These are phyloP conservation scores for Boletus rufocinnamomeus DNA, from an alignment of 768 basidiomycete genomes.

Conservation along the genomic window DNA sequence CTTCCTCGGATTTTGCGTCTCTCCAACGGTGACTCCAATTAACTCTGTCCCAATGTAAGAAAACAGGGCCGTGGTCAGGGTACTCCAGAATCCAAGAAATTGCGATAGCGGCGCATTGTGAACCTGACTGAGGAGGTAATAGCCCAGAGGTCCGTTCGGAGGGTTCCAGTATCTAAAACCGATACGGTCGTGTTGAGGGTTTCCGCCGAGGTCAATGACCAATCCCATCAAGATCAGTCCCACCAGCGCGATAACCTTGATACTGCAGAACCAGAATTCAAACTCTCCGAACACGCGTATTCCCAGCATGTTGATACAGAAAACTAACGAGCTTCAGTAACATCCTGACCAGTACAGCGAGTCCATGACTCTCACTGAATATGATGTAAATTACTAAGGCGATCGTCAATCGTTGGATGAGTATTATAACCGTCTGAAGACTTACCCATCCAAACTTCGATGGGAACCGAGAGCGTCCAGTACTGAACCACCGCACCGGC, in stretches of 20 bases:
- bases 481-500: slow-evolving; percentile 55
- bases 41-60: slow-evolving; percentile 47
- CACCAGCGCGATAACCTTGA: slow-evolving; percentile 48
- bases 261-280: slow-evolving; percentile 55
- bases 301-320: slow-evolving; percentile 58
- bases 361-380: slow-evolving; percentile 44
- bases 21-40: slow-evolving; percentile 36
- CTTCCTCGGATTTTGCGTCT: slow-evolving; percentile 46
- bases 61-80: slow-evolving; percentile 30
- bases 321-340: slow-evolving; percentile 38
- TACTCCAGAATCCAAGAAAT: slow-evolving; percentile 38
- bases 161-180: slow-evolving; percentile 50
- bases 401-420: slow-evolving; percentile 6
- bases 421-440: neutral
- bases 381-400: slow-evolving; percentile 56
- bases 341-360: neutral
- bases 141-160: slow-evolving; percentile 22
- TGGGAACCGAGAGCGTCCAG: slow-evolving; percentile 48
- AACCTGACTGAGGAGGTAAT: slow-evolving; percentile 32
- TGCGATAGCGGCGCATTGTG: slow-evolving; percentile 37
- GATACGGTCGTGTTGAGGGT: slow-evolving; percentile 44
- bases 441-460: slow-evolving; percentile 59
- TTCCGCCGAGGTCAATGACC: slow-evolving; percentile 54
- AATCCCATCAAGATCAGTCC: slow-evolving; percentile 47
- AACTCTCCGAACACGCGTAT: slow-evolving; percentile 60